Conservation (phyloP, 2,329 filamentous ascomycete species). For the Gaeumannomyces sp. region DNA sequence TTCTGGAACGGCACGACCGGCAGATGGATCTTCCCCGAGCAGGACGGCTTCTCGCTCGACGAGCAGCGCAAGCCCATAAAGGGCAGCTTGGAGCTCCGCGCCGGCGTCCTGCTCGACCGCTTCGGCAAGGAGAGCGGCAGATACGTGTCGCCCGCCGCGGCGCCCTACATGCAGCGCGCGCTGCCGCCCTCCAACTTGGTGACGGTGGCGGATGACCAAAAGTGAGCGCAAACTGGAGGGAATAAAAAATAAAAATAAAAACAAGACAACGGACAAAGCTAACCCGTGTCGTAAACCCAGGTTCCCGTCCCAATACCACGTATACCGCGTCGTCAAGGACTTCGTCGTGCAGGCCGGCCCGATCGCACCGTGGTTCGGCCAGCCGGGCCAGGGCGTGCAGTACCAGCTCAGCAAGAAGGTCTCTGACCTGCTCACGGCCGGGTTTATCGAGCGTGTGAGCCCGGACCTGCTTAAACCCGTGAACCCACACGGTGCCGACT, state of each 20-base stretch:
- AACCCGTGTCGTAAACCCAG: constrained; percentile 10
- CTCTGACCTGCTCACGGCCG: constrained; percentile 24
- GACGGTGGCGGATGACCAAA: constrained; percentile 23
- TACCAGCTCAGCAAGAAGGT: constrained; percentile 24
- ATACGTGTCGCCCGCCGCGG: constrained; percentile 35
- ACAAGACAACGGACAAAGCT: not conserved
- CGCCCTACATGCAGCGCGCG: constrained; percentile 40
- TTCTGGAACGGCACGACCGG: constrained; percentile 23
- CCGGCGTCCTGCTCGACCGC: constrained; percentile 38
- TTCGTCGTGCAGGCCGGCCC: constrained; percentile 37
- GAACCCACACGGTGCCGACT: not conserved
- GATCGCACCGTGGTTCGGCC: constrained; percentile 43
- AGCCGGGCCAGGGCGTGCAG: constrained; percentile 39
- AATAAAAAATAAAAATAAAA: too few species aligned
- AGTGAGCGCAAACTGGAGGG: constrained; percentile 14
- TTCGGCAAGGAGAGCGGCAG: constrained; percentile 40
- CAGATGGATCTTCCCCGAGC: constrained; percentile 31
- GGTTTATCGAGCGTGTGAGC: constrained; percentile 26
- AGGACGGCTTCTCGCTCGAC: constrained; percentile 35
- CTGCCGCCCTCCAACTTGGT: constrained; percentile 40
- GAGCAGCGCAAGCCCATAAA: constrained; percentile 29
- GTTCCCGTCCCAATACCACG: constrained; percentile 42
- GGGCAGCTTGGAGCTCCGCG: constrained; percentile 32
- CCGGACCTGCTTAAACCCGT: constrained; percentile 3
- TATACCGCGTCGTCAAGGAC: constrained; percentile 36